These are phyloP conservation scores for Penicillium occitanis DNA, from an alignment of 2,329 filamentous ascomycete genomes.

Conservation along the genomic window DNA sequence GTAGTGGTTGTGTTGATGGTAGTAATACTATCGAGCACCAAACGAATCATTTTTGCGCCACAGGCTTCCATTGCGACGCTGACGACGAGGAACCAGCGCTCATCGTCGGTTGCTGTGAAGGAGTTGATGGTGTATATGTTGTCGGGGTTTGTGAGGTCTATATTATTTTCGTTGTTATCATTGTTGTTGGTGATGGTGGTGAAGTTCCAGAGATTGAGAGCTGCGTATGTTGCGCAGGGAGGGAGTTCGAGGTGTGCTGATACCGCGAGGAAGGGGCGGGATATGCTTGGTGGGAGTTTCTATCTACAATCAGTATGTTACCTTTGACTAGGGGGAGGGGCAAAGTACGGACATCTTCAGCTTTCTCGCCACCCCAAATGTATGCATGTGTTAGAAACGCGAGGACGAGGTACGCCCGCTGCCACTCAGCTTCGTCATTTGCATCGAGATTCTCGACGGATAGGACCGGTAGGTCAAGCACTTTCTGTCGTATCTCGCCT, in stretches of 20 bases:
- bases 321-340: background rate
- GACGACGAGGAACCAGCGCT: slow-evolving; percentile 53
- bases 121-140: slow-evolving; percentile 37
- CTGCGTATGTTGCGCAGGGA: slow-evolving; percentile 47
- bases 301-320: slow-evolving; percentile 20
- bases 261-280: slow-evolving; percentile 39
- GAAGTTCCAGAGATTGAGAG: slow-evolving; percentile 44
- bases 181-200: slow-evolving; percentile 18
- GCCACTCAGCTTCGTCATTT: slow-evolving; percentile 75
- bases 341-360: slow-evolving; percentile 58
- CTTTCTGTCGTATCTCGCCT: slow-evolving; percentile 69
- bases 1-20: slow-evolving; percentile 43
- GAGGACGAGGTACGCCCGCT: slow-evolving; percentile 74
- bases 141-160: slow-evolving; percentile 39
- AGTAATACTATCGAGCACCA: slow-evolving; percentile 50
- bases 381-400: slow-evolving; percentile 77
- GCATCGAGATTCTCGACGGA: slow-evolving; percentile 70
- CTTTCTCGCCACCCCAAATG: slow-evolving; percentile 75
- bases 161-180: background rate
- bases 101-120: slow-evolving; percentile 42
- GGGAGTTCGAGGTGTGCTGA: slow-evolving; percentile 39
- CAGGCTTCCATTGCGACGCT: slow-evolving; percentile 55
- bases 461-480: slow-evolving; percentile 76
- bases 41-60: slow-evolving; percentile 48
- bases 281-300: slow-evolving; percentile 39